Percentiles rank a stretch among this genome's conserved stretches.
phyloP scores from a whole-genome alignment of 2,329 filamentous ascomycete species.

The Mariannaea sp. region DNA sequence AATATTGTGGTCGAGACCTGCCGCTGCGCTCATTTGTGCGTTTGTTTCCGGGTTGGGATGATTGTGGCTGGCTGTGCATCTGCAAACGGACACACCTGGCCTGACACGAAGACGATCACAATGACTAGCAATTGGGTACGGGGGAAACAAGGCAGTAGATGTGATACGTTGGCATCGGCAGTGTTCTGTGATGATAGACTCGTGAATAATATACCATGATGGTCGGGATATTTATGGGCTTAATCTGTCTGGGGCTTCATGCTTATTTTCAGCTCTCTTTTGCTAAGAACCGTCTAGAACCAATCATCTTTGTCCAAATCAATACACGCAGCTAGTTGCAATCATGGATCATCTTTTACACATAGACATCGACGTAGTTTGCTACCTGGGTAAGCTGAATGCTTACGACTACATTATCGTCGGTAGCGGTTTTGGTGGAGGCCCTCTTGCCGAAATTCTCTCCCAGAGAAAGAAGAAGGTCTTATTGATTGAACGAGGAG shows the following conservation, averaged over 20 bases:
- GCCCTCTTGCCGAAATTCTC: constrained; percentile 22
- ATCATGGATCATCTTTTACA: constrained; percentile 27
- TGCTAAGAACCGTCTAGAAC: no score
- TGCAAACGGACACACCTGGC: background rate
- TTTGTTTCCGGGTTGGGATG: background rate
- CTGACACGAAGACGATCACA: background rate
- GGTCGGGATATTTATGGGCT: no score
- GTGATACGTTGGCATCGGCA: no score
- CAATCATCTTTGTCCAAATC: background rate
- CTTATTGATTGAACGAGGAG: constrained; percentile 23
- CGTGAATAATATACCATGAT: no score
- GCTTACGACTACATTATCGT: constrained; percentile 29
- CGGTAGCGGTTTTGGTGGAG: constrained; percentile 25
- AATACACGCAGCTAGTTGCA: background rate
- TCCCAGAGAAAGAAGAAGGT: constrained; percentile 21
- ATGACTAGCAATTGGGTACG: background rate
- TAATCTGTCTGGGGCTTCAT: background rate
- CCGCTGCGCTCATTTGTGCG: background rate
- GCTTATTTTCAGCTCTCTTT: background rate
- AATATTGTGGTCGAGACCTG: background rate
- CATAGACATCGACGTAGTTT: constrained; percentile 23
- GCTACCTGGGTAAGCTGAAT: constrained; percentile 23
- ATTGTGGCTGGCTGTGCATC: constrained; percentile 1
- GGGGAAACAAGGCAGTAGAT: background rate
- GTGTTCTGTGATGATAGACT: no score